Conservation (phyloP, 768 basidiomycete species). For the Mycena kentingensis region DNA sequence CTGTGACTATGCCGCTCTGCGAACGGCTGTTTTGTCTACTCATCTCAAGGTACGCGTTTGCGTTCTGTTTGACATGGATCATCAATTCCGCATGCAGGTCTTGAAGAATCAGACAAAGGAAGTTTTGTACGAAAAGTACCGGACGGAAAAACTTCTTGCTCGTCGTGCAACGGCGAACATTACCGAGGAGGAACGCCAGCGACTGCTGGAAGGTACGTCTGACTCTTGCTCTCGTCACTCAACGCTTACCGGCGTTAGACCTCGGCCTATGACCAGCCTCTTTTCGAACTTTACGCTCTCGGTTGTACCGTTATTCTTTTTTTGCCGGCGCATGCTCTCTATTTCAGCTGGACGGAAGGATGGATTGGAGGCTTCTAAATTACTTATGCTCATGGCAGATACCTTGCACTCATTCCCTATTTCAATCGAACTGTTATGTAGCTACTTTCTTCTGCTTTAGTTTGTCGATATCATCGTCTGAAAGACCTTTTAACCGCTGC, state of each 20-base stretch:
- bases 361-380: slow-evolving; percentile 8
- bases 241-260: slow-evolving; percentile 33
- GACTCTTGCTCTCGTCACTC: too few species aligned
- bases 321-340: too few species aligned
- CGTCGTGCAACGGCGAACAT: slow-evolving; percentile 81
- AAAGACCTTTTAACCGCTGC: slow-evolving; percentile 81
- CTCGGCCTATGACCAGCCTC: slow-evolving; percentile 44
- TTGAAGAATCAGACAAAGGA: slow-evolving; percentile 84
- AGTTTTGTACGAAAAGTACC: slow-evolving; percentile 89
- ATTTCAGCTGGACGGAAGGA: slow-evolving; percentile 11
- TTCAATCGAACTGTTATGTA: slow-evolving; percentile 12
- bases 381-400: slow-evolving; percentile 7
- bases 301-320: slow-evolving; percentile 12
- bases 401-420: slow-evolving; percentile 15
- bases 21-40: slow-evolving; percentile 81
- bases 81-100: slow-evolving; percentile 62
- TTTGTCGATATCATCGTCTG: slow-evolving; percentile 75
- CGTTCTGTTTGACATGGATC: slow-evolving; percentile 2
- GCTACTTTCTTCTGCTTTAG: slow-evolving; percentile 39
- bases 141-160: slow-evolving; percentile 88
- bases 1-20: slow-evolving; percentile 84
- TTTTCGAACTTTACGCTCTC: too few species aligned
- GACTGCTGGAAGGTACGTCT: slow-evolving; percentile 68
- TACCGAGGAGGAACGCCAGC: slow-evolving; percentile 70
- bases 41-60: slow-evolving; percentile 70